Base-by-base conservation (phyloP, 257 asterid species). In the Solanum lignicaule region DNA sequence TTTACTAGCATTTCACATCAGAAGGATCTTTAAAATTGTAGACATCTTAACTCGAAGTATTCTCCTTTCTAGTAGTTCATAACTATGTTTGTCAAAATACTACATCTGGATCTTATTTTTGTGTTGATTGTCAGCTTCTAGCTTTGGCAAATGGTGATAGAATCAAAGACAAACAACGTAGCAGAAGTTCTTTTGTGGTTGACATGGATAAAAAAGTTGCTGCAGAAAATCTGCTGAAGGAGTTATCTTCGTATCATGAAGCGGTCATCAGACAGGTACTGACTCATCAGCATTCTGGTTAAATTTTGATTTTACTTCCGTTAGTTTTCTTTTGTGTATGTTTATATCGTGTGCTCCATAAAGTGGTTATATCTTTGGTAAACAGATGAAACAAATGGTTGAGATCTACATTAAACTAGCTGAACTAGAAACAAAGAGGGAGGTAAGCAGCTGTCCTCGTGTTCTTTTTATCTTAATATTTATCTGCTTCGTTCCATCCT, bases 321-420 rank as follows among this genome's bases (percentile, higher is more conserved):
- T 29, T 60, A 60, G 74, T 86, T 79, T 65, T 74, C 52, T 32
- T 71, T 85, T 73, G 35, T 84, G 58, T 33, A 25, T 88, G 87
- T 48, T 87, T 83, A 65, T 46, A 82, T 87, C 83, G 60, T 71
- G 73, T 31, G 81, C 41, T 71, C 68, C 87, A 29, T 71, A 84
- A 87, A 86, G 68, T 89, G 65, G 60, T 72, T 79, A 87, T 25
- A 85, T 90, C 11, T 90, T 89, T 84, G 69, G 74, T 88, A 60
- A 82, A 58, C 90, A 97, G 99, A 97, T 97, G 99, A 94, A 92
- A 89, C 98, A 97, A 92, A 97, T 97, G 98, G 98, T 95, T 92
- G 99, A 97, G 93, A 93, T 97, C 91, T 97, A 97, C 94, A 94
- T 97, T 75, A 97, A 97, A 92, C 98, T 97, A 84, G 99, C 99